A percentile compares a stretch with the other conserved stretches of the same genome.
Evolutionary conservation across 257 asterid species (phyloP).

Genomic region (Hygrophila difformis): DNA sequence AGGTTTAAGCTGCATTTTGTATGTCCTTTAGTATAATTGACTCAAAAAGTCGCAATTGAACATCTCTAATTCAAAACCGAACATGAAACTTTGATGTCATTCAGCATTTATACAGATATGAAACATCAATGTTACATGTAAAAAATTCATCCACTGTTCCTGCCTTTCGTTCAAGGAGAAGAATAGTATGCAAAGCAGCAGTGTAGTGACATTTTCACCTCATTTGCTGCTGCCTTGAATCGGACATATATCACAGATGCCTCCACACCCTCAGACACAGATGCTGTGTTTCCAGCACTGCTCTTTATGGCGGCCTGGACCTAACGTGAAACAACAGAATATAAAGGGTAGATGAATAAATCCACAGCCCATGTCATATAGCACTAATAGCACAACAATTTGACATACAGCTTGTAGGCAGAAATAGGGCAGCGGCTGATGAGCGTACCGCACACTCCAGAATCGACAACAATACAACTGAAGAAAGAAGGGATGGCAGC

Average conservation of each 20-base stretch:
- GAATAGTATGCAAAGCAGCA: conserved; percentile 7
- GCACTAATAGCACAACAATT: not conserved
- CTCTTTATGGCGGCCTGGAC: conserved; percentile 77
- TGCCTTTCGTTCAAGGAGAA: conserved; percentile 12
- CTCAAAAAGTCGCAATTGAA: conserved; percentile 7
- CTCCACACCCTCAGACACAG: conserved; percentile 90
- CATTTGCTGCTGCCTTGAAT: conserved; percentile 96
- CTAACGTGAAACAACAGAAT: conserved; percentile 24
- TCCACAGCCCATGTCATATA: conserved; percentile 17
- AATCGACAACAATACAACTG: no score
- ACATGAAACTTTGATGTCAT: no score
- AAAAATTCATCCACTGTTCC: conserved; percentile 1
- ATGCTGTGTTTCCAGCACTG: conserved; percentile 61
- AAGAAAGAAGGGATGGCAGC: no score
- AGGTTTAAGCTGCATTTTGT: conserved; percentile 76
- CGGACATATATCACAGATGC: conserved; percentile 89
- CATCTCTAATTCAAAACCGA: no score
- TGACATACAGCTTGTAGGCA: no score
- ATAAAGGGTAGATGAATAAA: no score
- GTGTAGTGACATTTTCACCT: conserved; percentile 37
- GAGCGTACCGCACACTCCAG: no score
- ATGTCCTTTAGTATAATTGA: conserved; percentile 14
- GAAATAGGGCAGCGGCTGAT: no score
- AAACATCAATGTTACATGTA: conserved; percentile 7
- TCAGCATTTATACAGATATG: no score